These are phyloP conservation scores for Cladosporium phlei DNA, from an alignment of 2,329 filamentous ascomycete genomes.

Conservation along the genomic window DNA sequence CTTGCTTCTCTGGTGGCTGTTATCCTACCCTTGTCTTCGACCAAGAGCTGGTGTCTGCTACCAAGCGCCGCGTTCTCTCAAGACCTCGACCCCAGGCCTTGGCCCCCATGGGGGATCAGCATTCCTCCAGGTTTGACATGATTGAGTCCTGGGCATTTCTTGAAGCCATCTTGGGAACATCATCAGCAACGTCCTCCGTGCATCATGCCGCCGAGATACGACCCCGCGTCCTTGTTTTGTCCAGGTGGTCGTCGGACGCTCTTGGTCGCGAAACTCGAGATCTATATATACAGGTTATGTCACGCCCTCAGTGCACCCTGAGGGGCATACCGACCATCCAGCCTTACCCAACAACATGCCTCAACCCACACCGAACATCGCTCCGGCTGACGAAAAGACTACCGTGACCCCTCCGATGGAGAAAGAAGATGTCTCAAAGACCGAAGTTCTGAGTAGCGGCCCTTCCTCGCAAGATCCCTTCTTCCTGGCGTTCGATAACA, in stretches of 20 bases:
- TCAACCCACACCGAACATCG: not conserved
- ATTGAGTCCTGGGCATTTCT: not conserved
- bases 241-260: not conserved
- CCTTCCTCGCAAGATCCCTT: not conserved
- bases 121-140: too few species aligned
- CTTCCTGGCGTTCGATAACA: slow-evolving; percentile 2
- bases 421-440: not conserved
- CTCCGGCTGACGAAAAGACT: not conserved
- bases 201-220: not conserved
- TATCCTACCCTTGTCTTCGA: too few species aligned
- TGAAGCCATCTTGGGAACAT: not conserved
- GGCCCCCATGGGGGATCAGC: too few species aligned
- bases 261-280: too few species aligned
- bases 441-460: not conserved
- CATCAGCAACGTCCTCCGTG: not conserved
- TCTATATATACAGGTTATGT: not conserved
- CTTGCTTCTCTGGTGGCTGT: too few species aligned
- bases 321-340: too few species aligned
- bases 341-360: too few species aligned
- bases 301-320: too few species aligned
- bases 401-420: not conserved
- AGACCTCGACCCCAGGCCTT: too few species aligned
- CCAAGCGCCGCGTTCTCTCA: too few species aligned
- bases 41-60: too few species aligned
- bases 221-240: not conserved